Evolutionary conservation across 1,284 basidiomycete species (phyloP).

Genomic region (Waitea zeae): DNA sequence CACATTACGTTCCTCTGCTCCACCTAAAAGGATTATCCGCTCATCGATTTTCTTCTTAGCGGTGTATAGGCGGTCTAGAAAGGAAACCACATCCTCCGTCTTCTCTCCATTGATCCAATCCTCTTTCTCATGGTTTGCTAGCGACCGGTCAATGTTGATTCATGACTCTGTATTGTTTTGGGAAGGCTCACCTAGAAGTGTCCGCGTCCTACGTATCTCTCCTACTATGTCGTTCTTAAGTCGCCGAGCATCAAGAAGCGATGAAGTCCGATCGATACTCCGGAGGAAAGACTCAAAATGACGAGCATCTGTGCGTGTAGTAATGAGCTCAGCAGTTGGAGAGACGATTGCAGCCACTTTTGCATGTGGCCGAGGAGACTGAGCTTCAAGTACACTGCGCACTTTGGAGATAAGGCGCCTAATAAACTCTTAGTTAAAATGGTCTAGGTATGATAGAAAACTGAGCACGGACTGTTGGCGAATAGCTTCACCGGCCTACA

Average conservation of each 20-base stretch:
- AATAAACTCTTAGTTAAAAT: neutral
- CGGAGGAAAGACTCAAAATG: constrained; percentile 83
- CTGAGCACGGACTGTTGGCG: constrained; percentile 69
- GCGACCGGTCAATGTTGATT: constrained; percentile 3
- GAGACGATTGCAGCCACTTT: constrained; percentile 13
- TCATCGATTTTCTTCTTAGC: constrained; percentile 78
- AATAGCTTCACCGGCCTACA: constrained; percentile 75
- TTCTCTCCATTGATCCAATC: constrained; percentile 72
- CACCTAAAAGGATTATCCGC: constrained; percentile 66
- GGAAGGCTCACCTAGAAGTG: constrained; percentile 43
- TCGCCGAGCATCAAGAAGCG: constrained; percentile 75
- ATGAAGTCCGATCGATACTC: constrained; percentile 69
- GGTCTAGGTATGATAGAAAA: neutral
- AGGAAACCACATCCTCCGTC: constrained; percentile 72
- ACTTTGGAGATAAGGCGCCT: constrained; percentile 76
- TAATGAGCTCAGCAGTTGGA: constrained; percentile 47
- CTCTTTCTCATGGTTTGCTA: constrained; percentile 69
- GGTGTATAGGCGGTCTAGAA: constrained; percentile 75
- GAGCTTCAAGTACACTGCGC: constrained; percentile 65
- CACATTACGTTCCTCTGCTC: constrained; percentile 39
- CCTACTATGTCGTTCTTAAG: constrained; percentile 80
- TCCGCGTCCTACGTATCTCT: constrained; percentile 68
- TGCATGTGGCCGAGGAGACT: constrained; percentile 36
- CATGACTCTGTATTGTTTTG: neutral
- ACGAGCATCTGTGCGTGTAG: constrained; percentile 55